A percentile compares a stretch with the other conserved stretches of the same genome.
Evolutionary conservation across 805 yeast genomes (phyloP).

Genomic region (Candida berthetii): DNA sequence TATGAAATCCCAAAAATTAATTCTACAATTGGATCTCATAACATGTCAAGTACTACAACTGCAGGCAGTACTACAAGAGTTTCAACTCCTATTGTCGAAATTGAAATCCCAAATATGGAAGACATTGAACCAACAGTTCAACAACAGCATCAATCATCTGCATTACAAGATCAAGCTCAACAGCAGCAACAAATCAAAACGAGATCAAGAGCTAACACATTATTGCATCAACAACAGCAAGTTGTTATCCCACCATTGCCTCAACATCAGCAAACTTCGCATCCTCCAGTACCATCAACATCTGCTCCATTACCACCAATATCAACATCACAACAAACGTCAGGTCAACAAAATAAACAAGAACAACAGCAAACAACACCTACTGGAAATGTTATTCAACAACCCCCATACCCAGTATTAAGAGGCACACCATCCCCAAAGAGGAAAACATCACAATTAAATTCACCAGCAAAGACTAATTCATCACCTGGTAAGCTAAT

Average conservation of each 20-base stretch:
- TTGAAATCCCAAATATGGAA: constrained; percentile 69
- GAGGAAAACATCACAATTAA: constrained; percentile 17
- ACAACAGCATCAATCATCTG: too few relatives aligned
- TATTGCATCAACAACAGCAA: constrained; percentile 12
- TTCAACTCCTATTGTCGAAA: constrained; percentile 53
- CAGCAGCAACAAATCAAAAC: constrained; percentile 14
- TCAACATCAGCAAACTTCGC: background rate
- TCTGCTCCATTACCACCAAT: constrained; percentile 3
- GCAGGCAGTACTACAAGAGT: constrained; percentile 21
- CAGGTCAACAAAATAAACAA: constrained; percentile 7
- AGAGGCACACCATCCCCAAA: constrained; percentile 44
- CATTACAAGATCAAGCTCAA: background rate
- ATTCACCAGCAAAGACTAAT: constrained; percentile 23
- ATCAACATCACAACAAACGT: background rate
- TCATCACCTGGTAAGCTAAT: constrained; percentile 35
- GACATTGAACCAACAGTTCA: constrained; percentile 19
- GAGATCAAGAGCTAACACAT: constrained; percentile 24
- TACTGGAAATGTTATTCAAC: background rate
- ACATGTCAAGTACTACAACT: constrained; percentile 6
- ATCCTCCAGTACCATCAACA: constrained; percentile 4
- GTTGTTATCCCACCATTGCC: constrained; percentile 11
- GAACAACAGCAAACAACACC: constrained; percentile 4
- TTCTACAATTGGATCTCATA: constrained; percentile 14
- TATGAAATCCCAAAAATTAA: constrained; percentile 15
- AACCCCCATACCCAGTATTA: constrained; percentile 11